Evolutionary conservation across 2,329 filamentous ascomycete genomes (phyloP).

Genomic region (Penicillium hordei): DNA sequence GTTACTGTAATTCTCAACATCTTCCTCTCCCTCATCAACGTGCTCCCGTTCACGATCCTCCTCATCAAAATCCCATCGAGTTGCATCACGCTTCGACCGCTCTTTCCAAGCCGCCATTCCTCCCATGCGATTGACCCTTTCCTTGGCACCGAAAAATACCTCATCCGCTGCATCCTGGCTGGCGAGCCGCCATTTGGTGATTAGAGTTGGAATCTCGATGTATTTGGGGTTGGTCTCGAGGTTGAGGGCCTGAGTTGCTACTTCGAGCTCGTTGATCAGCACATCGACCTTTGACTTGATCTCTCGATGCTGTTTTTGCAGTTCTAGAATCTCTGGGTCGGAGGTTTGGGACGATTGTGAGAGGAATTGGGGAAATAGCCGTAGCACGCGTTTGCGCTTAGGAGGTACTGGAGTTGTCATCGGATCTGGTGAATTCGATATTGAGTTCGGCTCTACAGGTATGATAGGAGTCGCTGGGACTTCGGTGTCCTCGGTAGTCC

Average conservation of each 20-base stretch:
- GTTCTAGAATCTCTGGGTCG: constrained; percentile 30
- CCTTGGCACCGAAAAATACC: constrained; percentile 60
- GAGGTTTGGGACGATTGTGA: constrained; percentile 10
- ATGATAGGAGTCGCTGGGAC: not conserved
- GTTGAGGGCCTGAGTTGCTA: constrained; percentile 52
- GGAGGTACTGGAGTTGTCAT: constrained; percentile 5
- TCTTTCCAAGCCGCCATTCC: constrained; percentile 59
- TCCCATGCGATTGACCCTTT: constrained; percentile 63
- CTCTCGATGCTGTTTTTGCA: constrained; percentile 38
- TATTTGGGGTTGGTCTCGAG: constrained; percentile 51
- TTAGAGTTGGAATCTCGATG: constrained; percentile 57
- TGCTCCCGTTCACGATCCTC: constrained; percentile 40
- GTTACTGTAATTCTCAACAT: constrained; percentile 33
- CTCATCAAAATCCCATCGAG: constrained; percentile 40
- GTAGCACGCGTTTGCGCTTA: constrained; percentile 9
- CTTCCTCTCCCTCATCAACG: constrained; percentile 33
- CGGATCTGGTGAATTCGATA: not conserved
- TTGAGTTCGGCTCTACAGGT: not conserved
- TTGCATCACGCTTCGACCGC: constrained; percentile 47
- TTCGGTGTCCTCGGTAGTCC: not conserved
- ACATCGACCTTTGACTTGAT: constrained; percentile 35
- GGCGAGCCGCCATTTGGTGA: constrained; percentile 61
- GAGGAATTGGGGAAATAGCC: constrained; percentile 11
- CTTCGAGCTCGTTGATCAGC: constrained; percentile 49
- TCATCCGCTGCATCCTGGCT: constrained; percentile 66